Evolutionary conservation across 257 asterid genomes (phyloP).

Genomic region (Gynochthodes officinalis): DNA sequence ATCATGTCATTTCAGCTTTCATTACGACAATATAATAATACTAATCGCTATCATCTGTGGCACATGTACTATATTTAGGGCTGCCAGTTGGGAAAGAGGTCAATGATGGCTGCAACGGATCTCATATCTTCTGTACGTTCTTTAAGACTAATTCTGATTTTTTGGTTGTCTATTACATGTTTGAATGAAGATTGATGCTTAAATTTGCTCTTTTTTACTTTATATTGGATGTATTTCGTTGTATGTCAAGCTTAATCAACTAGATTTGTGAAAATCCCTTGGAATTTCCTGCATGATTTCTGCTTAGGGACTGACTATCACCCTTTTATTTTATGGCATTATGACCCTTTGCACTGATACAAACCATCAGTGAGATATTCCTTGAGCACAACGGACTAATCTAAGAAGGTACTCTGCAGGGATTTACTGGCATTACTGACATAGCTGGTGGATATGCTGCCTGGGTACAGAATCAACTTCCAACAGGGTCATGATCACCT

Average conservation of each 20-base stretch:
- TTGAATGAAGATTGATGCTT: too few species aligned
- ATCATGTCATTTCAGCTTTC: neutral
- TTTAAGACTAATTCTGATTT: neutral
- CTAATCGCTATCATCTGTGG: neutral
- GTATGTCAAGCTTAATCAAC: too few species aligned
- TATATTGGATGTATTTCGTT: too few species aligned
- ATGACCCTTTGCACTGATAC: neutral
- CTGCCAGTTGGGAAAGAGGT: conserved; percentile 69
- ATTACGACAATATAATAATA: neutral
- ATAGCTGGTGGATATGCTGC: conserved; percentile 84
- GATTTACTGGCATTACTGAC: conserved; percentile 68
- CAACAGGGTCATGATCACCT: conserved; percentile 33
- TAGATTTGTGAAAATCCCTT: too few species aligned
- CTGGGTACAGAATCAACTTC: conserved; percentile 66
- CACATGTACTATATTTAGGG: conserved; percentile 36
- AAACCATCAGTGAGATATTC: neutral
- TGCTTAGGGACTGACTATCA: neutral
- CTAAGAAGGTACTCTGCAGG: conserved; percentile 32
- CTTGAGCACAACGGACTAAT: neutral
- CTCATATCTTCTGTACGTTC: conserved; percentile 59
- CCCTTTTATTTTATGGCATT: neutral
- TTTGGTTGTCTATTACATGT: neutral
- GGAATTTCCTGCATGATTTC: neutral
- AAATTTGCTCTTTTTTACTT: too few species aligned
- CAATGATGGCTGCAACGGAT: conserved; percentile 66